Evolutionary conservation across 345 rosid species (phyloP).

Genomic region (Moricandia arvensis): DNA sequence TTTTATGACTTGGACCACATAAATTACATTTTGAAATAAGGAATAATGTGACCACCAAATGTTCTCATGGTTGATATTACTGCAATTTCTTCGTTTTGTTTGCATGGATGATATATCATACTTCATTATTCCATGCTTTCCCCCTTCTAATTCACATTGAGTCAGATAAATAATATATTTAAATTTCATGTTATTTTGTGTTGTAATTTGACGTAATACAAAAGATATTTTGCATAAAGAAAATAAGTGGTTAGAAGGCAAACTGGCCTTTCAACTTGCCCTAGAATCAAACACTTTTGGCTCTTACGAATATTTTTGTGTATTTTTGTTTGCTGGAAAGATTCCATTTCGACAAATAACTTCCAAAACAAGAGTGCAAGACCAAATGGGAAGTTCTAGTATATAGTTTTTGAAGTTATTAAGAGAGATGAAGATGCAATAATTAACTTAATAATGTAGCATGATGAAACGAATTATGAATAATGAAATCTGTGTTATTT

Average conservation of each 20-base stretch:
- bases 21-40: neutral
- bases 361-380: conserved; percentile 12
- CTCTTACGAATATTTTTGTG: conserved; percentile 22
- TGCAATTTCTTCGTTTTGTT: neutral
- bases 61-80: conserved; percentile 4
- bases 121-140: neutral
- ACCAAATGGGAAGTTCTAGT: neutral
- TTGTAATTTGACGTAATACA: neutral
- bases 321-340: neutral
- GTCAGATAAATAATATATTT: neutral
- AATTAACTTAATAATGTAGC: neutral
- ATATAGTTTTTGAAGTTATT: neutral
- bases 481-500: neutral
- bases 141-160: neutral
- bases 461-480: neutral
- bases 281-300: conserved; percentile 34
- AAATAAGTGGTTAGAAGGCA: conserved; percentile 26
- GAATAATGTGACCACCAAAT: conserved; percentile 20
- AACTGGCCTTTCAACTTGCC: conserved; percentile 37
- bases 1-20: conserved; percentile 12
- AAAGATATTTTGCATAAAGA: neutral
- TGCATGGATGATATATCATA: conserved; percentile 8
- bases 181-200: neutral
- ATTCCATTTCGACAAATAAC: neutral
- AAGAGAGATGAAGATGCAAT: neutral